Evolutionary conservation across 2,329 filamentous ascomycete genomes (phyloP), one percentile per base, ranked within the genome.

Genomic region (Pestalotiopsis sp.): DNA sequence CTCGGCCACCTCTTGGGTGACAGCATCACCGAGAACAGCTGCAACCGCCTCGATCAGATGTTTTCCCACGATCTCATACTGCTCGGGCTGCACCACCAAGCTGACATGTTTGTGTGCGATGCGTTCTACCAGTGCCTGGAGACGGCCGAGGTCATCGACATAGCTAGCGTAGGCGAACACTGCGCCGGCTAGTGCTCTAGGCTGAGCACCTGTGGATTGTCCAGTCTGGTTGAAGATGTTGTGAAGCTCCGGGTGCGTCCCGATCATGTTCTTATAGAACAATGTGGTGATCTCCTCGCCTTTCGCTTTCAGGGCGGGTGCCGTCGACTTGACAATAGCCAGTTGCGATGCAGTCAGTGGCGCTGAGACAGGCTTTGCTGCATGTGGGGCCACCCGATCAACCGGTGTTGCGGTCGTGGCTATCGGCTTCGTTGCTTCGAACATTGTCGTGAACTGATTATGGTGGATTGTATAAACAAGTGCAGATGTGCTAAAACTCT

Each of bases 71-170:
- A 93, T 86, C 66, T 84, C 80, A 77, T 95, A 95, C 66, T 94
- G 90, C 25, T 90, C 90, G 0, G 92, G 85, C 71, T 84, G 81
- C 75, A 95, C 87, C 76, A 88, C 88, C n/a, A 95, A 84, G 1
- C 88, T 91, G 27, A 86, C 91, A 76, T 95, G 92, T 81, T 94
- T 94, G 75, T 94, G 88, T 68, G 90, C 91, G 72, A 95, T 94
- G 74, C 90, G 87, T 78, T 93, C 90, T 14, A 88, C 83, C 41
- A 81, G 82, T 39, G 86, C 83, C 13, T 78, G 78, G 4, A 94
- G 83, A 23, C 83, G 86, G 61, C 84, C 86, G 0, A 93, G 85
- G 75, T 93, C 86, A 78, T 93, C 91, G 75, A 95, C 91, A 79
- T 93, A 85, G 41, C 85, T 82, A 63, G 93, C 92, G 75, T 94